These are phyloP conservation scores for Globisporangium cederbergense DNA, from an alignment of 352 stramenopile species.

Conservation along the genomic window DNA sequence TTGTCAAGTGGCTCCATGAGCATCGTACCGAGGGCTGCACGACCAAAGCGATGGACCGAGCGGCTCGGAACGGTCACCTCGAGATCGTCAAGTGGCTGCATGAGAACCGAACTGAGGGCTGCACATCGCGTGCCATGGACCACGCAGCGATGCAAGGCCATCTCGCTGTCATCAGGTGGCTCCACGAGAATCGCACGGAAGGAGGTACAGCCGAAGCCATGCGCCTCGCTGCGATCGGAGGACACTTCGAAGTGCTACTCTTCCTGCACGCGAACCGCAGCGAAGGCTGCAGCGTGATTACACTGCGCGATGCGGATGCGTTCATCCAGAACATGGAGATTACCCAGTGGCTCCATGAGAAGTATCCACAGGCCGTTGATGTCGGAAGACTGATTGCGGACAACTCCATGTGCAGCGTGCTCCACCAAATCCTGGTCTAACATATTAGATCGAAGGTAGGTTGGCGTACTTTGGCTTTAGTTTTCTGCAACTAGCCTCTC, in stretches of 20 bases:
- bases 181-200: not conserved
- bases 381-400: not conserved
- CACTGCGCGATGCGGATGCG: not conserved
- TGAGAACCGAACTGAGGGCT: not conserved
- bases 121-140: not conserved
- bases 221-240: not conserved
- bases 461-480: too few species aligned
- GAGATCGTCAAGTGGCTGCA: not conserved
- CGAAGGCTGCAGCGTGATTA: not conserved
- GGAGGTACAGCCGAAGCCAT: not conserved
- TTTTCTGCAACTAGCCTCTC: not conserved
- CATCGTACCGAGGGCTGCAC: not conserved
- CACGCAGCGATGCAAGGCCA: not conserved
- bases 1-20: conserved; percentile 1
- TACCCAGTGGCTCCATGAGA: not conserved
- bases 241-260: not conserved
- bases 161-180: not conserved
- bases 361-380: not conserved
- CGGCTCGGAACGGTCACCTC: not conserved
- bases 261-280: conserved; percentile 1
- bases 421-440: not conserved
- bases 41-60: not conserved
- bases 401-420: not conserved
- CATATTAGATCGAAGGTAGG: too few species aligned
- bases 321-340: not conserved